phyloP scores from a whole-genome alignment of 2,329 filamentous ascomycete genomes.

The Hypoxylon sp. region DNA sequence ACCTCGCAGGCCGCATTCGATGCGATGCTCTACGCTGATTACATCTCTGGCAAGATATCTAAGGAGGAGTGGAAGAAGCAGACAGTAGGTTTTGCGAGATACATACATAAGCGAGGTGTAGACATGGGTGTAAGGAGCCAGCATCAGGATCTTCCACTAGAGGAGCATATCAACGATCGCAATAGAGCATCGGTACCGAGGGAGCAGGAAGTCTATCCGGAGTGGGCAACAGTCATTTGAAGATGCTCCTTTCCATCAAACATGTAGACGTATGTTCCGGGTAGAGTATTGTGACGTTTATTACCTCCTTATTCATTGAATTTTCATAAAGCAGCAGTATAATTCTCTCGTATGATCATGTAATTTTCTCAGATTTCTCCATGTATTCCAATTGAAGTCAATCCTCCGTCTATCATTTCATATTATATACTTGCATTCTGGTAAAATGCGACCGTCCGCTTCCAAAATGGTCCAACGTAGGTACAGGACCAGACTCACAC shows the following conservation, averaged over 20 bases:
- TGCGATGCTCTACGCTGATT: conserved; percentile 56
- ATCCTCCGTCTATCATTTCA: background rate
- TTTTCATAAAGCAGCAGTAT: background rate
- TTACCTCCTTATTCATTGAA: background rate
- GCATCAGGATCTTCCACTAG: conserved; percentile 51
- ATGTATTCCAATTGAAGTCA: background rate
- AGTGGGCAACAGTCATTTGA: conserved; percentile 54
- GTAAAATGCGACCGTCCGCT: background rate
- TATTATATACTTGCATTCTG: background rate
- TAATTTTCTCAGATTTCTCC: background rate
- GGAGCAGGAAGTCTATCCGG: conserved; percentile 53
- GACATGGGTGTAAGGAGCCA: conserved; percentile 57
- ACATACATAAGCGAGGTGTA: conserved; percentile 55
- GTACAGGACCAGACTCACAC: background rate
- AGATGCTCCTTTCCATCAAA: background rate
- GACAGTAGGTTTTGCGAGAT: conserved; percentile 56
- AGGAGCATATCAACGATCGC: conserved; percentile 55
- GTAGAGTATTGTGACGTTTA: background rate
- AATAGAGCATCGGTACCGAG: conserved; percentile 54
- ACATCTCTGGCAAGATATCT: conserved; percentile 52
- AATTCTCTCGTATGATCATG: background rate
- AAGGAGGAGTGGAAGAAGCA: conserved; percentile 55
- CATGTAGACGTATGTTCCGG: background rate
- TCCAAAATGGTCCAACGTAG: background rate
- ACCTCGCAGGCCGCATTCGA: conserved; percentile 59